These are phyloP conservation scores for Penicillium argentinense DNA, from an alignment of 495 filamentous ascomycete species.

Conservation along the genomic window DNA sequence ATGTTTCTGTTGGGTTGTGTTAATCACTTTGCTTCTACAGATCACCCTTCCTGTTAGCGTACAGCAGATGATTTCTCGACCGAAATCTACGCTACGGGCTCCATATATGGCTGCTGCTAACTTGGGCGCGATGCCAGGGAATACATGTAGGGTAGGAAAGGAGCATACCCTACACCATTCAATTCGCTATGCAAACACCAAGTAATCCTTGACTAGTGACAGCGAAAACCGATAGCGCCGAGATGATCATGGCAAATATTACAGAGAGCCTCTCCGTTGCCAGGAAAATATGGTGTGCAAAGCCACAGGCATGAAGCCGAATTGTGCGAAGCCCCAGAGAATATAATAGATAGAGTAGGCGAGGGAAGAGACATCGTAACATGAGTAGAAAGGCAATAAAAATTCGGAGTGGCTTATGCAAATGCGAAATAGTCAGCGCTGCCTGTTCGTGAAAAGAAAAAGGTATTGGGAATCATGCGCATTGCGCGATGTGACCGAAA, in stretches of 20 bases:
- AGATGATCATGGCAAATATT: background rate
- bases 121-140: too few relatives aligned
- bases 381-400: background rate
- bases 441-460: background rate
- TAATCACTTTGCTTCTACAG: too few relatives aligned
- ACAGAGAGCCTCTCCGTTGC: background rate
- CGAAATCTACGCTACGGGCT: too few relatives aligned
- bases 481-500: background rate
- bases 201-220: background rate
- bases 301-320: too few relatives aligned
- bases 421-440: background rate
- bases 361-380: background rate
- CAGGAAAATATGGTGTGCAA: too few relatives aligned
- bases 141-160: too few relatives aligned
- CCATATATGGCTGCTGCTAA: too few relatives aligned
- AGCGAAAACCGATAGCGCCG: background rate
- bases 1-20: too few relatives aligned
- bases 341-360: background rate
- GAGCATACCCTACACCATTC: too few relatives aligned
- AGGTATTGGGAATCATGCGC: background rate
- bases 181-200: slow-evolving; percentile 6
- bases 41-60: too few relatives aligned
- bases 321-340: too few relatives aligned
- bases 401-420: background rate
- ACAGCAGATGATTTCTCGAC: too few relatives aligned